phyloP scores from a whole-genome alignment of 1,139 yeast genomes.

The Tardiomyces depauwii region DNA sequence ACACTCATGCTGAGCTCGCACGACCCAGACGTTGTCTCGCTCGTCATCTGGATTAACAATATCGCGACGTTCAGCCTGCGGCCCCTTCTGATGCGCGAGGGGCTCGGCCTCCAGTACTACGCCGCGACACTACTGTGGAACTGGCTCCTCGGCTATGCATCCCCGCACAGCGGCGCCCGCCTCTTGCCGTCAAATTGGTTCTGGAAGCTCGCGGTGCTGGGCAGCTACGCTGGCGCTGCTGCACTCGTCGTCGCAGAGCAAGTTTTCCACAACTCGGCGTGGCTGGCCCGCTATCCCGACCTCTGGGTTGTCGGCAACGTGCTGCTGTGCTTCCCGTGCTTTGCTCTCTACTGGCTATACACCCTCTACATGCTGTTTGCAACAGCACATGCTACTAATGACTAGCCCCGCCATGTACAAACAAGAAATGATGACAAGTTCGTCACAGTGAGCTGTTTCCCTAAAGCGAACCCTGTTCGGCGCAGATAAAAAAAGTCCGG shows the following conservation, averaged over 20 bases:
- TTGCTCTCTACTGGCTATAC: conserved; percentile 72
- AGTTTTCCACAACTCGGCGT: conserved; percentile 12
- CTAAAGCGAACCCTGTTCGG: conserved; percentile 18
- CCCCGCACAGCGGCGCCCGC: conserved; percentile 2
- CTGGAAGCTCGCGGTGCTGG: conserved; percentile 46
- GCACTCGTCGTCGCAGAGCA: conserved; percentile 46
- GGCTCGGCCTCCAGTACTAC: conserved; percentile 57
- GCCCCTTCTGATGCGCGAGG: conserved; percentile 76
- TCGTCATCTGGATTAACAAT: conserved; percentile 81
- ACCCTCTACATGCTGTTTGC: conserved; percentile 38
- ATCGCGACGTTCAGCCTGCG: conserved; percentile 76
- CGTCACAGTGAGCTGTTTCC: conserved; percentile 10
- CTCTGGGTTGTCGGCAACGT: conserved; percentile 75
- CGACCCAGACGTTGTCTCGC: conserved; percentile 50
- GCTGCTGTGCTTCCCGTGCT: conserved; percentile 63
- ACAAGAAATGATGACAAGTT: too few relatives aligned
- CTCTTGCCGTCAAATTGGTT: conserved; percentile 37
- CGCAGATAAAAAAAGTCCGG: conserved; percentile 6
- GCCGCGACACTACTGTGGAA: conserved; percentile 55
- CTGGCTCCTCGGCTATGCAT: conserved; percentile 50
- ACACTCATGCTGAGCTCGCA: conserved; percentile 52
- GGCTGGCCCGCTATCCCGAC: conserved; percentile 52
- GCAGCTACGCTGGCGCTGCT: conserved; percentile 48
- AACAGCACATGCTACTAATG: background rate
- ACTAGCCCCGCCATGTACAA: too few relatives aligned